Evolutionary conservation across 768 basidiomycete genomes (phyloP), one percentile per base, ranked within the genome.

Genomic region (Cyathus striatus): DNA sequence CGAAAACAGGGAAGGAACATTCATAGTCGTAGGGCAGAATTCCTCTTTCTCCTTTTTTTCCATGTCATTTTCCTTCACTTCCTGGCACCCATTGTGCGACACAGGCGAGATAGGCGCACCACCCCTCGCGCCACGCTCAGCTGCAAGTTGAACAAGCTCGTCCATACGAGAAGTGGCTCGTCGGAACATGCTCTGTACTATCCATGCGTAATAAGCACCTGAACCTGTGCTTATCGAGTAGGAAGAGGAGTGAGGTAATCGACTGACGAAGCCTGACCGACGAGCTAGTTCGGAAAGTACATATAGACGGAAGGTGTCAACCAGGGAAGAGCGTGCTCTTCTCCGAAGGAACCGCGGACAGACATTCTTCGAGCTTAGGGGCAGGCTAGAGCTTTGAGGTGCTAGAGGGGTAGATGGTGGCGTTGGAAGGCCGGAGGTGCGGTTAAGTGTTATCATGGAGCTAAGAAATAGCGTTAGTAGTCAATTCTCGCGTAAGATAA

Each of bases 301-400:
- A 51, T 79, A 75, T 18, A 70, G 70, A 24, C 85, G 77, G 54
- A 79, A 87, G 3, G 76, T 68, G 50, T 90, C 83, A 5, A 87
- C 70, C 12, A 88, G 71, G 3, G 72, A 68, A 16, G 84, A 81
- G 23, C 85, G 80, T 4, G 86, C 86, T 35, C 76, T 71, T 25
- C 70, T 65, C 14, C 83, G 76, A 30, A 83, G 70, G 41, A 43
- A 56, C 22, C 53, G 54, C 7, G 53, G 39, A 9, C 61, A 62
- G 13, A 50, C 59, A 37, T 58, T 61, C 22, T 58, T 55, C 2
- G 56, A 44, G 39, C 51, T 57, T 10, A 60, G 63, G 40, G 47
- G 42, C 35, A 44, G 45, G 41, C 48, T 24, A 21, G 21, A 23
- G 35, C 5, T 35, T 37, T 26, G 24, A 38, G 56, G 64, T 40